Conservation (phyloP, 176 grass and related monocot genomes). For the bread wheat (Triticum aestivum) region IWGSC_CS_RefSeq_v2.1 NC_057810.1:139810595-139811094, state of each 20-base stretch:
- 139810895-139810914: not conserved
- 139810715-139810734: conserved; percentile 11
- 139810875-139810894: conserved; percentile 31
- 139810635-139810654: too few species aligned
- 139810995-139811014: conserved; percentile 67
- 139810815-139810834: conserved; percentile 32
- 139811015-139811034: conserved; percentile 65
- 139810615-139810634: too few species aligned
- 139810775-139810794: conserved; percentile 22
- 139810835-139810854: not conserved
- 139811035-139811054: conserved; percentile 25
- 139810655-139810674: too few species aligned
- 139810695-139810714: not conserved
- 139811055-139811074: conserved; percentile 3
- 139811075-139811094: conserved; percentile 27
- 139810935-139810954: not conserved
- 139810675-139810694: too few species aligned
- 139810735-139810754: conserved; percentile 22
- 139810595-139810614: too few species aligned
- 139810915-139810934: conserved; percentile 42
- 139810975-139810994: conserved; percentile 54
- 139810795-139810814: conserved; percentile 9
- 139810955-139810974: not conserved
- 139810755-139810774: conserved; percentile 38
- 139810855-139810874: not conserved